phyloP scores from a whole-genome alignment of 83 land plant genomes.

The Diphasiastrum complanatum region DNA sequence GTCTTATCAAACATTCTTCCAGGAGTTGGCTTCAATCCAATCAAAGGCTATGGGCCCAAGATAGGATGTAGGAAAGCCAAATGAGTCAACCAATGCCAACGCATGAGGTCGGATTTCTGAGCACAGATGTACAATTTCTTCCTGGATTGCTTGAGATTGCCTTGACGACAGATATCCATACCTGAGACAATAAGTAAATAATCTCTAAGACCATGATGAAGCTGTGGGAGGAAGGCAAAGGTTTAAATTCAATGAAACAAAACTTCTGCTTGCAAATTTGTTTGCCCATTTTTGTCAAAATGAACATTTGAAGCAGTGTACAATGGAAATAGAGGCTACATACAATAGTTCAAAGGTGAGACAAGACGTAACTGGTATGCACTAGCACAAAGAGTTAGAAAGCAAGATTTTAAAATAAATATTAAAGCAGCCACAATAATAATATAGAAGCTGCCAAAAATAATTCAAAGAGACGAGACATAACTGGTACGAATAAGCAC shows the following conservation, averaged over 20 bases:
- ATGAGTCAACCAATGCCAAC: slow-evolving; percentile 63
- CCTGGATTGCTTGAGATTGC: slow-evolving; percentile 48
- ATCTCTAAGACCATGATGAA: neutral
- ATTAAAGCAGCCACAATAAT: neutral
- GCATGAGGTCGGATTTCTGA: slow-evolving; percentile 80
- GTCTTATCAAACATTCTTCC: slow-evolving; percentile 49
- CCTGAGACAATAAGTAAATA: slow-evolving; percentile 27
- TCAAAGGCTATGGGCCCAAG: slow-evolving; percentile 84
- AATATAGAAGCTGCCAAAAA: too few relatives aligned
- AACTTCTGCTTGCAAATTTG: neutral
- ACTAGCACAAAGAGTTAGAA: too few relatives aligned
- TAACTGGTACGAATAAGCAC: neutral
- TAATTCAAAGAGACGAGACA: too few relatives aligned
- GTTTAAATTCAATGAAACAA: neutral
- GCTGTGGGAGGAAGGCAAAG: too few relatives aligned
- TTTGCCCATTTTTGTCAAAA: too few relatives aligned
- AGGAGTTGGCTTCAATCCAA: slow-evolving; percentile 83
- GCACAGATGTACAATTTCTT: slow-evolving; percentile 59
- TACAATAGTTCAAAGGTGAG: too few relatives aligned
- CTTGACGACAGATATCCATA: slow-evolving; percentile 58
- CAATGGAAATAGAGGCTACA: too few relatives aligned
- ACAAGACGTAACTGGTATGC: too few relatives aligned
- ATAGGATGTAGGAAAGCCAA: slow-evolving; percentile 76
- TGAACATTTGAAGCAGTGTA: too few relatives aligned
- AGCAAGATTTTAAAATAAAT: neutral